Percentiles rank a stretch among this genome's conserved stretches.
phyloP scores from a whole-genome alignment of 352 stramenopile genomes.

The Pythium dissotocum region DNA sequence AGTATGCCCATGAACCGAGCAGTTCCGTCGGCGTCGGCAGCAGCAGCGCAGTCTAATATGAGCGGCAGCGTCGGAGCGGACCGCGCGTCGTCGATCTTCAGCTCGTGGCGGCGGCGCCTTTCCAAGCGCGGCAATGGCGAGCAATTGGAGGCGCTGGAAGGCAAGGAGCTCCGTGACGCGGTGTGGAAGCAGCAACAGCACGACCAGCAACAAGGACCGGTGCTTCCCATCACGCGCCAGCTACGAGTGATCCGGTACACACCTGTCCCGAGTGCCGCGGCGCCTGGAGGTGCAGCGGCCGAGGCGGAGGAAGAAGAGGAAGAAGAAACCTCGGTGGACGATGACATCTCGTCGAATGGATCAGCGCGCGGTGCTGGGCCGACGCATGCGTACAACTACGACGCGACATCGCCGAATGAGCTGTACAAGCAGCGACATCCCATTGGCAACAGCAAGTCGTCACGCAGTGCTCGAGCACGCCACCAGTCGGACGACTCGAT shows the following conservation, averaged over 20 bases:
- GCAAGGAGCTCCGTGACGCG: slow-evolving; percentile 28
- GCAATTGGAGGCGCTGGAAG: slow-evolving; percentile 15
- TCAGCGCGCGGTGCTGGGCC: slow-evolving; percentile 15
- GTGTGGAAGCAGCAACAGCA: slow-evolving; percentile 28
- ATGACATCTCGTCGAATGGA: slow-evolving; percentile 14
- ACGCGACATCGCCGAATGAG: slow-evolving; percentile 10
- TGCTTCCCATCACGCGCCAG: not conserved
- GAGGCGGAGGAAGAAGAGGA: slow-evolving; percentile 1
- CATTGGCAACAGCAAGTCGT: not conserved
- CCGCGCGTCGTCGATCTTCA: slow-evolving; percentile 21
- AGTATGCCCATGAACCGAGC: slow-evolving; percentile 16
- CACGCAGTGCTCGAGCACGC: slow-evolving; percentile 3
- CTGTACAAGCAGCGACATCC: not conserved
- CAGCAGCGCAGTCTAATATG: not conserved
- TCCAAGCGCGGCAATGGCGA: slow-evolving; percentile 8
- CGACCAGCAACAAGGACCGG: slow-evolving; percentile 11
- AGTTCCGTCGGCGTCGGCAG: not conserved
- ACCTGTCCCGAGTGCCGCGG: slow-evolving; percentile 2
- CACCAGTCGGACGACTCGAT: not conserved
- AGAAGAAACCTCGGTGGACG: slow-evolving; percentile 7
- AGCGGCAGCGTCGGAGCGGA: not conserved
- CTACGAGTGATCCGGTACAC: slow-evolving; percentile 31
- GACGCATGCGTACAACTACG: slow-evolving; percentile 14
- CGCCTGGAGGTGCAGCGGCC: not conserved
- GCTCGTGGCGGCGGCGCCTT: slow-evolving; percentile 19